Base-by-base conservation (phyloP, 257 asterid genomes). In the Paraleonurus japonicus region DNA sequence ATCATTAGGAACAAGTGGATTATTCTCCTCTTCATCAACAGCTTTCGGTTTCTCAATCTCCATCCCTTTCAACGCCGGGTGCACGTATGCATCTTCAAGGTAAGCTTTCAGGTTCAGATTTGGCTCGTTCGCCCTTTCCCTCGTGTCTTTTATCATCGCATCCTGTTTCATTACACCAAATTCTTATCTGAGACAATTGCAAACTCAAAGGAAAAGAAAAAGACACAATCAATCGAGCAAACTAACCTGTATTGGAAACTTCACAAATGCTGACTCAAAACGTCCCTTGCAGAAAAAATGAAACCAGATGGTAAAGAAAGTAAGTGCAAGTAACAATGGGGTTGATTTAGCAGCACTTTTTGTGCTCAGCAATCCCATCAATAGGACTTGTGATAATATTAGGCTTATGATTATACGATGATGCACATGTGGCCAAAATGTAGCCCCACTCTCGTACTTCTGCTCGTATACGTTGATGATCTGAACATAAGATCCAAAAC, bases 361-460 rank as follows among this genome's bases (percentile, higher is more conserved):
- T 60, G 97, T 88, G 86, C 90, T 90, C 75, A 92, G 47, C 67
- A 90, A 74, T 66, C 98, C 98, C 86, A 90, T 70, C 64, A 90
- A 69, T 57, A 90, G 83, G 65, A 92, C 61, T 79, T 92, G 98
- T 23, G 96, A 87, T 63, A 90, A 74, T 22, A 92, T 67, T 71
- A 92, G 67, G 62, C 93, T 87, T 60, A 81, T 71, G 53, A 92
- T 74, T 55, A 92, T 74, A 68, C 97, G 92, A 16, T 79, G 85
- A 73, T 90, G 97, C 70, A 92, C 98, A 66, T 92, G 95, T 24
- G 97, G 98, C 98, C 98, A 92, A 73, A 80, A 90, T 2, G 76
- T 24, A n/a, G 95, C 98, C n/a, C 83, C 98, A 30, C 95, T 92
- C 84, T 92, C 98, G 24, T 92, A 92, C 76, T 85, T 90, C 79